Evolutionary conservation across 805 yeast genomes (phyloP).

Genomic region (Zygosaccharomyces siamensis): DNA sequence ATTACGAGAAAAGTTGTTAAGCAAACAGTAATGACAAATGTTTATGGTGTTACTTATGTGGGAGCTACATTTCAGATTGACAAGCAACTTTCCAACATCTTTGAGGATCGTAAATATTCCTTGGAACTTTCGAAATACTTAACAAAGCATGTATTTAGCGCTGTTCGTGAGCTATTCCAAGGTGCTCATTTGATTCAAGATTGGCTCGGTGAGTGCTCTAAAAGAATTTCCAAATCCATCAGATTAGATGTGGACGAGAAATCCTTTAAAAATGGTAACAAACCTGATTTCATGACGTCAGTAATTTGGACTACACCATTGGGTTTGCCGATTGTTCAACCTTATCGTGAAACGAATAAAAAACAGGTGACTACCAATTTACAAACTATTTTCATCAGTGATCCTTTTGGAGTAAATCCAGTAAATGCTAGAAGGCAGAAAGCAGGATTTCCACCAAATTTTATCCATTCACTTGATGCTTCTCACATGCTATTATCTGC

Average conservation of each 20-base stretch:
- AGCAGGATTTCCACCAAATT: slow-evolving; percentile 94
- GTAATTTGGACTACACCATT: slow-evolving; percentile 98
- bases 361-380: slow-evolving; percentile 72
- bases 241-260: slow-evolving; percentile 57
- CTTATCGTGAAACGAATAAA: slow-evolving; percentile 68
- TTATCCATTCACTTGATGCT: slow-evolving; percentile 91
- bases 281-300: slow-evolving; percentile 68
- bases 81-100: slow-evolving; percentile 62
- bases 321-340: slow-evolving; percentile 95
- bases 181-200: slow-evolving; percentile 96
- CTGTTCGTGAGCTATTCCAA: slow-evolving; percentile 77
- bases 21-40: slow-evolving; percentile 97
- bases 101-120: slow-evolving; percentile 44
- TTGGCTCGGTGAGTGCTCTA: slow-evolving; percentile 89
- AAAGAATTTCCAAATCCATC: slow-evolving; percentile 69
- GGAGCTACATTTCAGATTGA: slow-evolving; percentile 91
- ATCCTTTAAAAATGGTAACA: slow-evolving; percentile 39
- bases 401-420: slow-evolving; percentile 78
- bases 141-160: slow-evolving; percentile 71
- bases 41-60: slow-evolving; percentile 90
- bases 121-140: slow-evolving; percentile 56
- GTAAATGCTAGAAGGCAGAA: slow-evolving; percentile 87
- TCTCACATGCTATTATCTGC: slow-evolving; percentile 95
- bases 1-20: slow-evolving; percentile 85
- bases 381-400: slow-evolving; percentile 81